phyloP scores from a whole-genome alignment of 1,284 basidiomycete species.

The Pyrrhoderma noxium region DNA sequence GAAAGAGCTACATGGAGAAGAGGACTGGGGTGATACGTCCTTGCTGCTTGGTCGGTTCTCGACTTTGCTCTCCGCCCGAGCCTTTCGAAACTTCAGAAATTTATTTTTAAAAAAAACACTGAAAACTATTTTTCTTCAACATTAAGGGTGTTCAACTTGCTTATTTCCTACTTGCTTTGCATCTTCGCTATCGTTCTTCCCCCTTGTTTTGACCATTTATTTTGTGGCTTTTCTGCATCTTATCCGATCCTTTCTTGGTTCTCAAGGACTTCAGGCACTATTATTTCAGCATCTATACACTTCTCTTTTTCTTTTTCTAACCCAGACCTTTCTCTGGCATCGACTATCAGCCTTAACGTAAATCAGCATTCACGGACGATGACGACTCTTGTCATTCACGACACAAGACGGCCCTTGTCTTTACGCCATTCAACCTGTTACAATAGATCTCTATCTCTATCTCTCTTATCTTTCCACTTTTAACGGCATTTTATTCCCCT shows the following conservation, averaged over 20 bases:
- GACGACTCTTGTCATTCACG: slow-evolving; percentile 40
- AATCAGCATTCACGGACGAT: slow-evolving; percentile 22
- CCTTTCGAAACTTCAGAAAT: too few relatives aligned
- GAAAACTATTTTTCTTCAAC: too few relatives aligned
- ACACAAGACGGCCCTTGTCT: slow-evolving; percentile 29
- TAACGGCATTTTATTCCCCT: slow-evolving; percentile 12
- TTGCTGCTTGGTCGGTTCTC: too few relatives aligned
- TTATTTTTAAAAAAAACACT: too few relatives aligned
- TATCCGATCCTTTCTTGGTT: background rate
- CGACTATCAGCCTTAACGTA: background rate
- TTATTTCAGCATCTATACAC: background rate
- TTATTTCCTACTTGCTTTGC: too few relatives aligned
- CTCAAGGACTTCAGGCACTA: background rate
- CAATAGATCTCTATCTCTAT: slow-evolving; percentile 2
- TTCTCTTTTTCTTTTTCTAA: slow-evolving; percentile 2
- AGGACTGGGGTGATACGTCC: too few relatives aligned
- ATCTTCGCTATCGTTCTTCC: background rate
- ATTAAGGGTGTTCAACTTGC: too few relatives aligned
- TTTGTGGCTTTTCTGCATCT: background rate
- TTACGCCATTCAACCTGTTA: background rate
- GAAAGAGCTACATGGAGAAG: too few relatives aligned
- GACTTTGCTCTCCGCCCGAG: too few relatives aligned
- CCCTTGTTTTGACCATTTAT: background rate
- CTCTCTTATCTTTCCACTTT: slow-evolving; percentile 22
- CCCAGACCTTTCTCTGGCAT: background rate